These are phyloP conservation scores for Aphanomyces stellatus DNA, from an alignment of 352 stramenopile species.

Conservation along the genomic window DNA sequence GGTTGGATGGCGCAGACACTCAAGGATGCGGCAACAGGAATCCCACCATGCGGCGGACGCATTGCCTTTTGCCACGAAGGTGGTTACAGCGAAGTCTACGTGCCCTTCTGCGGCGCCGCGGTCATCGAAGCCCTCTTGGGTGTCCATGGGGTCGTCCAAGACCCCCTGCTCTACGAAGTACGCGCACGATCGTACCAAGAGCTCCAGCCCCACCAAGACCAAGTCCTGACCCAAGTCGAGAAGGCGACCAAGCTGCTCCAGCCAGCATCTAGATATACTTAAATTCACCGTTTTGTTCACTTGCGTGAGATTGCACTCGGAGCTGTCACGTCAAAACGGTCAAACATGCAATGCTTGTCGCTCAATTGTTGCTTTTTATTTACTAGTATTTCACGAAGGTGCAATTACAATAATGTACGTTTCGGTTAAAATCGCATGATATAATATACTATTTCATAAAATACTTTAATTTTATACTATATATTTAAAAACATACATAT, in stretches of 20 bases:
- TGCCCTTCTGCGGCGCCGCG: conserved; percentile 83
- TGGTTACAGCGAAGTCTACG: conserved; percentile 82
- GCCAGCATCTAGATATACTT: too few species aligned
- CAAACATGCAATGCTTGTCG: too few species aligned
- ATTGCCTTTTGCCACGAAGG: conserved; percentile 76
- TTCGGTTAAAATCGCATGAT: too few species aligned
- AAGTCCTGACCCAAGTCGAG: conserved; percentile 35
- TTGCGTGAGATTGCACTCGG: too few species aligned
- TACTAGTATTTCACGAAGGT: too few species aligned
- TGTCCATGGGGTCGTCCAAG: conserved; percentile 40
- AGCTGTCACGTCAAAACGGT: too few species aligned
- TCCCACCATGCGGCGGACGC: conserved; percentile 34
- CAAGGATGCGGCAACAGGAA: conserved; percentile 27
- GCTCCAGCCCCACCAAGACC: conserved; percentile 58
- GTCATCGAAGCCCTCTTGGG: conserved; percentile 66
- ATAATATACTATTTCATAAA: neutral
- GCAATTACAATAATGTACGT: too few species aligned
- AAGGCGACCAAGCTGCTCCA: neutral
- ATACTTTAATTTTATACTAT: neutral
- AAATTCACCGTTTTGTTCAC: too few species aligned
- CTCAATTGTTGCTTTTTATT: too few species aligned
- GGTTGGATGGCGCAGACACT: conserved; percentile 55
- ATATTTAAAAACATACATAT: neutral
- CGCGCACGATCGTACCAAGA: conserved; percentile 55
- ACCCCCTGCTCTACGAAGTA: conserved; percentile 51